Base-by-base conservation (phyloP, 495 filamentous ascomycete genomes). In the Apiosordaria backusii region DNA sequence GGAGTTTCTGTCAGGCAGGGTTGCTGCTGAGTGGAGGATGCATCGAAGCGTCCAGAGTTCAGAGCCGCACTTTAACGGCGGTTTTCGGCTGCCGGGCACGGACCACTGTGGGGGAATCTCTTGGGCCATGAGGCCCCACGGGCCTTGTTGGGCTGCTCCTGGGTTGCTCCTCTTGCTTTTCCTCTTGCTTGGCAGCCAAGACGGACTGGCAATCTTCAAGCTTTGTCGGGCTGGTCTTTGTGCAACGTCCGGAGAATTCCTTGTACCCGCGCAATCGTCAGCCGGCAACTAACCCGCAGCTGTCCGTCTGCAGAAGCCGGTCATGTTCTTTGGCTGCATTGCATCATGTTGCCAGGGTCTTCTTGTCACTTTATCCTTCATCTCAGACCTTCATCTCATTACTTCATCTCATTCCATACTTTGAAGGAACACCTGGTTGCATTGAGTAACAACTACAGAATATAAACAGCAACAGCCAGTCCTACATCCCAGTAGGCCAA, bases 171-270 rank as follows among this genome's bases (percentile, higher is more conserved):
- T n/a, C n/a, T n/a, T n/a, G n/a, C n/a, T n/a, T n/a, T n/a, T n/a
- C n/a, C n/a, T n/a, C n/a, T n/a, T n/a, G n/a, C 35, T 45, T 45
- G 35, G 35, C 35, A 45, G 35, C 35, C 35, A 45, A 45, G 35
- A 45, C 16, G 35, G 35, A 45, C 35, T 45, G 35, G 35, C 35
- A 7, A 15, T 59, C 6, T 59, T 26, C 26, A 18, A 59, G 26
- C 16, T 59, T 21, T 23, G 9, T 59, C 57, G 7, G 23, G 7
- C 26, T 59, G 19, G 9, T 57, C 23, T 57, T 57, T 24, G 57
- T 25, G 57, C 4, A 22, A 6, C 57, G 57, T 26, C 57, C 57
- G 57, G 57, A 59, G 57, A 59, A 59, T 59, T 59, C 57, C 24
- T 59, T 59, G 57, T 27, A 13, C 55, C 27, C 27, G 27, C 27